These are phyloP conservation scores for Ambispora gerdemannii DNA, from an alignment of 192 early-diverging fungal species.

Conservation along the genomic window DNA sequence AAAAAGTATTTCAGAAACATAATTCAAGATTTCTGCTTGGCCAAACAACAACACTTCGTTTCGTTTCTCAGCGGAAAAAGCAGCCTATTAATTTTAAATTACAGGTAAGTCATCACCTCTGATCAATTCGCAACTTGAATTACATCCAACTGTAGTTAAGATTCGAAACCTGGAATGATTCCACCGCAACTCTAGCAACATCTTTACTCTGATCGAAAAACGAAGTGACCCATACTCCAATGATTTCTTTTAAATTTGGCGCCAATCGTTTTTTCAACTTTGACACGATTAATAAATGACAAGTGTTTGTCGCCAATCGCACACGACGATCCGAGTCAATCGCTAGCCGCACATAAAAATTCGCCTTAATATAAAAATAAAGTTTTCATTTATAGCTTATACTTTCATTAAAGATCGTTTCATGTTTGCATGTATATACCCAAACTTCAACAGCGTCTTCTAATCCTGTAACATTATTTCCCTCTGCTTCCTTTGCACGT, in stretches of 20 bases:
- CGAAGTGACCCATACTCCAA: conserved; percentile 79
- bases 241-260: conserved; percentile 73
- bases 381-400: conserved; percentile 26
- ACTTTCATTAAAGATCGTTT: conserved; percentile 35
- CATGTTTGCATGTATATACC: conserved; percentile 38
- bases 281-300: conserved; percentile 67
- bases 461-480: conserved; percentile 32
- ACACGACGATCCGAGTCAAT: conserved; percentile 85
- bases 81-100: conserved; percentile 59
- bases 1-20: conserved; percentile 64
- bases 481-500: conserved; percentile 31
- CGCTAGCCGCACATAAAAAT: conserved; percentile 59
- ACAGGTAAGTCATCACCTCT: too few relatives aligned
- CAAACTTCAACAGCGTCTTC: conserved; percentile 41
- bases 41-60: conserved; percentile 76
- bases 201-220: conserved; percentile 84
- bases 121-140: too few relatives aligned
- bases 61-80: conserved; percentile 78
- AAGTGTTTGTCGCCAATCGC: conserved; percentile 60
- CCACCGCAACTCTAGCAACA: conserved; percentile 57
- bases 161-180: conserved; percentile 64
- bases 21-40: conserved; percentile 67
- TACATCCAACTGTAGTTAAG: too few relatives aligned
- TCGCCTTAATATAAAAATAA: conserved; percentile 49
- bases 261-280: conserved; percentile 73